A percentile compares a stretch with the other conserved stretches of the same genome.
Conservation (phyloP, 2,329 filamentous ascomycete genomes). For the Zymoseptoria pseudotritici region DNA sequence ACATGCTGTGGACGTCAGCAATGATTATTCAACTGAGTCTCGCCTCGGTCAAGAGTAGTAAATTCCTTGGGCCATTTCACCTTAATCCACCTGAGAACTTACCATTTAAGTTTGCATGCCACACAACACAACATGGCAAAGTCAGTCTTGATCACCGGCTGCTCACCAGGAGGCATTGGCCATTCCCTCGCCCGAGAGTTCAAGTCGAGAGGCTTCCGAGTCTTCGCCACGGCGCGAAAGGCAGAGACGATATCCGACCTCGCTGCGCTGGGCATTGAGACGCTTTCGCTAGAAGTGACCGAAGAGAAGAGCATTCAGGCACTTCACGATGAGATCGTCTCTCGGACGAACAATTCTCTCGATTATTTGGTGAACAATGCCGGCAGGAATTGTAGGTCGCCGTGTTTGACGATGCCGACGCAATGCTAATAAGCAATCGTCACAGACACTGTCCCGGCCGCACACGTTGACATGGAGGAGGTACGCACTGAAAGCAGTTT, state of each 20-base stretch:
- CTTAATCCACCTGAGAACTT: no score
- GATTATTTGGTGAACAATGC: constrained; percentile 55
- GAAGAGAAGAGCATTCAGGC: constrained; percentile 41
- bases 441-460: constrained; percentile 36
- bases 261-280: constrained; percentile 45
- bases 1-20: no score
- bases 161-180: constrained; percentile 51
- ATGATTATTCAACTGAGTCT: no score
- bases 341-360: constrained; percentile 44
- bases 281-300: constrained; percentile 48
- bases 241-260: constrained; percentile 43
- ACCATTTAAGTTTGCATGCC: no score
- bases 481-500: not conserved
- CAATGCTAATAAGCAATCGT: not conserved
- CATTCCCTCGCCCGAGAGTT: constrained; percentile 53
- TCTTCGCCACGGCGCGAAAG: constrained; percentile 52
- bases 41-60: no score
- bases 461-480: constrained; percentile 46
- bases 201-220: constrained; percentile 42
- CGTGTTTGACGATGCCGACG: not conserved
- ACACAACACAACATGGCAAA: constrained; percentile 11
- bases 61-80: no score
- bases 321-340: constrained; percentile 40
- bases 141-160: constrained; percentile 31
- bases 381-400: constrained; percentile 46